Conservation (phyloP, 345 rosid species). For the Heritiera littoralis region DNA sequence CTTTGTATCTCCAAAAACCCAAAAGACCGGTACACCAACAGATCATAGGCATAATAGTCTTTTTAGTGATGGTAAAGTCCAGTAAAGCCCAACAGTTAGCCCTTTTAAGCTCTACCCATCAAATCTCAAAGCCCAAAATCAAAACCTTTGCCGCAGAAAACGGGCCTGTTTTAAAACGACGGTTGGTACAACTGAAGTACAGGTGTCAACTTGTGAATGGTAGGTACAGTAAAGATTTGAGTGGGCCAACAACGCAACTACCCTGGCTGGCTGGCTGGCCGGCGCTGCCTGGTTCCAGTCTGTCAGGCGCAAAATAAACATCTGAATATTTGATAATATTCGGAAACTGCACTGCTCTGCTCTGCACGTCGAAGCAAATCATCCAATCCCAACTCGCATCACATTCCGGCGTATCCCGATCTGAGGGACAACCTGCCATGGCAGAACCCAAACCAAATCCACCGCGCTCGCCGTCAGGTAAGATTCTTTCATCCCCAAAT, state of each 20-base stretch:
- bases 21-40: background rate
- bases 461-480: background rate
- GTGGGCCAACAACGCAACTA: background rate
- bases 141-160: background rate
- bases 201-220: conserved; percentile 6
- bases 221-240: background rate
- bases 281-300: background rate
- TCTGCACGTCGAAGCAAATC: background rate
- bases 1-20: background rate
- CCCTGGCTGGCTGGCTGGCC: background rate
- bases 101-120: background rate
- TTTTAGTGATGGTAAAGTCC: background rate
- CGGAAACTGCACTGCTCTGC: too few relatives aligned
- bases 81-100: background rate
- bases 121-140: background rate
- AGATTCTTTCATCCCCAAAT: background rate
- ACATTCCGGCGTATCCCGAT: background rate
- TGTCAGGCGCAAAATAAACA: background rate
- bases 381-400: background rate
- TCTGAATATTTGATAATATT: background rate
- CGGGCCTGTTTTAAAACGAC: background rate
- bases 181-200: background rate
- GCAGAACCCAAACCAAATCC: conserved; percentile 3
- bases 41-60: background rate
- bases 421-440: background rate